A percentile compares a stretch with the other conserved stretches of the same genome.
phyloP scores from a whole-genome alignment of 1,284 basidiomycete species.

The Papiliotrema nemorosa region DNA sequence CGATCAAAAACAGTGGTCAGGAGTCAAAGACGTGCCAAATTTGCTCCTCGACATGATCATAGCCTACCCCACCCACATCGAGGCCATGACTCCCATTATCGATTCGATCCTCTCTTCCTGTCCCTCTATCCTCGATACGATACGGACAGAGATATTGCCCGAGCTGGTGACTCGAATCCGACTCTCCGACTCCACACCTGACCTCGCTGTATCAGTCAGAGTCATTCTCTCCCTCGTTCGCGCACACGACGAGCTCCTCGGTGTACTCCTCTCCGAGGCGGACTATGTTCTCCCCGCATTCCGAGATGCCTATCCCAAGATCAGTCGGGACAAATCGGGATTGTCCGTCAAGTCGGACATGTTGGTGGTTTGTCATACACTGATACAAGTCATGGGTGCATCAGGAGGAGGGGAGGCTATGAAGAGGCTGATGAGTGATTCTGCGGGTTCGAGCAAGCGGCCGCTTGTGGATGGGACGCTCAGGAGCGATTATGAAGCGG shows the following conservation, averaged over 20 bases:
- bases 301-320: constrained; percentile 15
- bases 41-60: constrained; percentile 13
- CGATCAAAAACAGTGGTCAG: too few relatives aligned
- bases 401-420: constrained; percentile 7
- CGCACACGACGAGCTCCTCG: constrained; percentile 28
- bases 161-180: constrained; percentile 14
- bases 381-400: constrained; percentile 12
- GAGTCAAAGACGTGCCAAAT: background rate
- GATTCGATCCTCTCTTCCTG: constrained; percentile 6
- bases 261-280: constrained; percentile 19
- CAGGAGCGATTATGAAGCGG: constrained; percentile 6
- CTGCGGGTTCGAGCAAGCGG: constrained; percentile 5
- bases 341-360: constrained; percentile 15
- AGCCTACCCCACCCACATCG: constrained; percentile 19
- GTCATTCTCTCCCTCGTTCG: constrained; percentile 17
- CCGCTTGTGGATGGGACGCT: constrained; percentile 1
- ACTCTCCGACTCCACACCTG: background rate
- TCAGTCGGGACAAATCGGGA: constrained; percentile 4
- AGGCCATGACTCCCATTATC: constrained; percentile 15
- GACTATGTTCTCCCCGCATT: constrained; percentile 27
- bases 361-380: constrained; percentile 17
- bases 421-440: constrained; percentile 6
- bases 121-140: constrained; percentile 8
- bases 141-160: constrained; percentile 21
- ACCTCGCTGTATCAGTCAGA: constrained; percentile 3